These are phyloP conservation scores for Cystoisospora suis DNA, from an alignment of 169 alveolate genomes.

Conservation along the genomic window DNA sequence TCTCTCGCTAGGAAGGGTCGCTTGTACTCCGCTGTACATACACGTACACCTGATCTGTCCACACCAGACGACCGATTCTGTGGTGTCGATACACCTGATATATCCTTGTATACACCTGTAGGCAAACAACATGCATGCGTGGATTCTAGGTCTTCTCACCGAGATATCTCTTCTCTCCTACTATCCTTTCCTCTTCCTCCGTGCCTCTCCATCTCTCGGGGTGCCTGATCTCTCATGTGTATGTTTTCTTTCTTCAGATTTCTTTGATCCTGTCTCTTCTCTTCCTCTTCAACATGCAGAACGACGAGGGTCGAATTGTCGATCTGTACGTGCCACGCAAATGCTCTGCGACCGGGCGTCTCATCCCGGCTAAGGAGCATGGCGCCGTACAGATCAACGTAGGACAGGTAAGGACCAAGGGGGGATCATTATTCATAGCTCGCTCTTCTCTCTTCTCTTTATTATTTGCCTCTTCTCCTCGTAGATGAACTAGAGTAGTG, in stretches of 20 bases:
- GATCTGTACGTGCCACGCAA: conserved; percentile 90
- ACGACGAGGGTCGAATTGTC: conserved; percentile 84
- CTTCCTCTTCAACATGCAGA: conserved; percentile 59
- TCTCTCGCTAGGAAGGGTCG: background rate
- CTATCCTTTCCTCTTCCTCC: background rate
- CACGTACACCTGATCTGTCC: background rate
- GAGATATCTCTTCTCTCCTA: background rate
- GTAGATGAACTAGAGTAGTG: background rate
- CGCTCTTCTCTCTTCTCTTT: background rate
- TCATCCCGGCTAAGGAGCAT: conserved; percentile 88
- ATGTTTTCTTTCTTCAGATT: background rate
- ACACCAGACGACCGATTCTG: background rate
- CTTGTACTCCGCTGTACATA: background rate
- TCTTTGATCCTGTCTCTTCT: background rate
- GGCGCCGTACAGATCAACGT: conserved; percentile 91
- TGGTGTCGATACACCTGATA: background rate
- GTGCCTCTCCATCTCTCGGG: background rate
- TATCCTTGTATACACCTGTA: background rate
- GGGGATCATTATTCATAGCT: too few relatives aligned
- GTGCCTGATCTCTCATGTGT: background rate
- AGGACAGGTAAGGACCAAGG: conserved; percentile 73
- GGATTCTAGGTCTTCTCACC: background rate
- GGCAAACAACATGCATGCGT: background rate
- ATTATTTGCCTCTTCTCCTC: background rate
- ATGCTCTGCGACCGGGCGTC: conserved; percentile 90